phyloP scores from a whole-genome alignment of 2,329 filamentous ascomycete species.

The Alternaria brassicae region DNA sequence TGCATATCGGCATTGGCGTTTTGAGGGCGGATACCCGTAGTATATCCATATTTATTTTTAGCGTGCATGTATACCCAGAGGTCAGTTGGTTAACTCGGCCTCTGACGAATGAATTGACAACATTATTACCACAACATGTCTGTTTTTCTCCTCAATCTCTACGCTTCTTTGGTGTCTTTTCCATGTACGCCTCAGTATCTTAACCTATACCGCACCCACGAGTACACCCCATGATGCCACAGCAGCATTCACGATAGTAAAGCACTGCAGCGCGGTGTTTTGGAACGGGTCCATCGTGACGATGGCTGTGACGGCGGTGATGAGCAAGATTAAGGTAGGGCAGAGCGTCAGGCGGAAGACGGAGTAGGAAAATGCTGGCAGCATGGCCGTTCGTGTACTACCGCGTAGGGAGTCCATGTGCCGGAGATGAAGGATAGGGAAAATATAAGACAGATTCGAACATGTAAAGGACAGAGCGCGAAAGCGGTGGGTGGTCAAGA shows the following conservation, averaged over 20 bases:
- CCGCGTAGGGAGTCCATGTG: neutral
- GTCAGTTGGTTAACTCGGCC: neutral
- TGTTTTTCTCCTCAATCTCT: neutral
- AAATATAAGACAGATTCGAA: neutral
- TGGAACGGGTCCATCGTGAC: neutral
- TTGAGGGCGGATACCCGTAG: slow-evolving; percentile 2
- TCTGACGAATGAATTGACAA: neutral
- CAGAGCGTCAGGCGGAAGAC: neutral
- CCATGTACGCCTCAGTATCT: neutral
- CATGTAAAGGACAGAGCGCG: neutral
- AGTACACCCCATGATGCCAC: neutral
- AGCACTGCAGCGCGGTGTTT: neutral
- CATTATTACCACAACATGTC: neutral
- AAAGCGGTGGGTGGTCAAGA: neutral
- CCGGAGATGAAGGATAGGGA: neutral
- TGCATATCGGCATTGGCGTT: slow-evolving; percentile 1
- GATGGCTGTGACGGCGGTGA: neutral
- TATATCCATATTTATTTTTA: slow-evolving; percentile 1
- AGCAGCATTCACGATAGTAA: neutral
- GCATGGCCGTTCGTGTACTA: neutral
- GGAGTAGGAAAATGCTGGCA: neutral
- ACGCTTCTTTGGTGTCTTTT: neutral
- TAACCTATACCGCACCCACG: neutral
- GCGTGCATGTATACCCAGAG: neutral
- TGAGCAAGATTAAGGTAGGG: neutral